Percentiles rank a stretch among this genome's conserved stretches.
Evolutionary conservation across 129 eudicot species (phyloP).

Genomic region (Calendula officinalis): DNA sequence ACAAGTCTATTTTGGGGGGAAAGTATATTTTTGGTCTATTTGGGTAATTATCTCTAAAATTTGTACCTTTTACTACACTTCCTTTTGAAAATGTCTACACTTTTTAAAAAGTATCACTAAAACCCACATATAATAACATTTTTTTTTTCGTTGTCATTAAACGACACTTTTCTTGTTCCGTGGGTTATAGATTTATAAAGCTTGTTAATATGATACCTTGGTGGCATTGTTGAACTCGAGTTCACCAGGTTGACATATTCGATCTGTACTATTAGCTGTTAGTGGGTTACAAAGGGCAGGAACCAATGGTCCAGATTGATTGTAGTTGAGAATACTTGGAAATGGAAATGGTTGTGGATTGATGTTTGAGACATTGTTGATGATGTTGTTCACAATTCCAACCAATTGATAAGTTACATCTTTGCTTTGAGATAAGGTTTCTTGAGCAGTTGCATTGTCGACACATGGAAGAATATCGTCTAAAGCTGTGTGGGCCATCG

Average conservation of each 20-base stretch:
- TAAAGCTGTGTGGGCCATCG: constrained; percentile 72
- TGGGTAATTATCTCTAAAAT: no score
- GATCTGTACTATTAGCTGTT: constrained; percentile 49
- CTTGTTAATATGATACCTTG: constrained; percentile 38
- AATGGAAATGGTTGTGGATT: constrained; percentile 38
- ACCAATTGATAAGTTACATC: constrained; percentile 62
- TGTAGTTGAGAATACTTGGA: constrained; percentile 45
- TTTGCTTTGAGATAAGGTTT: constrained; percentile 57
- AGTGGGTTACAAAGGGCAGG: constrained; percentile 78
- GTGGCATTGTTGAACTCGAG: constrained; percentile 60
- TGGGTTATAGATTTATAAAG: neutral
- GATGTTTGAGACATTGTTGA: constrained; percentile 53
- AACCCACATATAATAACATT: no score
- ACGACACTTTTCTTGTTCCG: no score
- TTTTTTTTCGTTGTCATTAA: no score
- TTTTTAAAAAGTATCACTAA: no score
- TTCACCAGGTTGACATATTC: constrained; percentile 60
- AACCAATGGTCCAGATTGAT: constrained; percentile 80
- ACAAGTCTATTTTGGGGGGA: no score
- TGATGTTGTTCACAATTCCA: constrained; percentile 48
- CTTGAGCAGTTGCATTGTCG: constrained; percentile 63
- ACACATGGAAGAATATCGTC: constrained; percentile 85
- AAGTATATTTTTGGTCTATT: no score
- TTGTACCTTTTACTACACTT: no score
- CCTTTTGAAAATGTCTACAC: no score